Evolutionary conservation across 1,139 yeast genomes (phyloP).

Genomic region (Zygosaccharomyces sapae): DNA sequence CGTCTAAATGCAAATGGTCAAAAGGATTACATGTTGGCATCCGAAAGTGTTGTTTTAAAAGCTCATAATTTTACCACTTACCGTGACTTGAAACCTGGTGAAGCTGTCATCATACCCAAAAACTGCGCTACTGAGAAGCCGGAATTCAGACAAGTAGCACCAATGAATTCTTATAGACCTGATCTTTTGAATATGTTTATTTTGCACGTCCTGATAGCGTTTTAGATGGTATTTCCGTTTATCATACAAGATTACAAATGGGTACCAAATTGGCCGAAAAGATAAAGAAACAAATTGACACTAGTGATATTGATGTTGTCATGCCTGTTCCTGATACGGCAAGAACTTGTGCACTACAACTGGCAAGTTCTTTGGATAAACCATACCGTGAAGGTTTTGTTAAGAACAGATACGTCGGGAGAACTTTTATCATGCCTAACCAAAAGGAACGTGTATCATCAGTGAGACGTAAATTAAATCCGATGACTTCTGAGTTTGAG

Average conservation of each 20-base stretch:
- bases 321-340: slow-evolving; percentile 98
- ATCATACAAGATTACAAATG: slow-evolving; percentile 90
- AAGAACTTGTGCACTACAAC: slow-evolving; percentile 87
- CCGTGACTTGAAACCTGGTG: slow-evolving; percentile 88
- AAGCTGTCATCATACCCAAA: slow-evolving; percentile 89
- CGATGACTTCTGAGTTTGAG: slow-evolving; percentile 89
- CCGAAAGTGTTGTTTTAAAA: slow-evolving; percentile 89
- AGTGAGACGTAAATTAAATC: slow-evolving; percentile 90
- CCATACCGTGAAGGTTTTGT: slow-evolving; percentile 97
- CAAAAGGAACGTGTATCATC: slow-evolving; percentile 92
- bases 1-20: slow-evolving; percentile 64
- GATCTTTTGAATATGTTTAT: slow-evolving; percentile 95
- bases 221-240: slow-evolving; percentile 90
- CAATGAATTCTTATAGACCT: slow-evolving; percentile 76
- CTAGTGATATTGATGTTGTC: slow-evolving; percentile 80
- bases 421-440: slow-evolving; percentile 98
- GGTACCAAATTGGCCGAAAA: slow-evolving; percentile 82
- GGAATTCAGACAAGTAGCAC: slow-evolving; percentile 83
- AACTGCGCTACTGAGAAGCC: slow-evolving; percentile 53
- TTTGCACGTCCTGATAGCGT: slow-evolving; percentile 98
- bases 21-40: slow-evolving; percentile 90
- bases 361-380: slow-evolving; percentile 73
- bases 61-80: slow-evolving; percentile 84
- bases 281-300: slow-evolving; percentile 48
- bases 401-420: slow-evolving; percentile 92